A percentile compares a stretch with the other conserved stretches of the same genome.
These are phyloP conservation scores for Aurantiochytrium sp. DNA, from an alignment of 108 stramenopile genomes.

Conservation along the genomic window DNA sequence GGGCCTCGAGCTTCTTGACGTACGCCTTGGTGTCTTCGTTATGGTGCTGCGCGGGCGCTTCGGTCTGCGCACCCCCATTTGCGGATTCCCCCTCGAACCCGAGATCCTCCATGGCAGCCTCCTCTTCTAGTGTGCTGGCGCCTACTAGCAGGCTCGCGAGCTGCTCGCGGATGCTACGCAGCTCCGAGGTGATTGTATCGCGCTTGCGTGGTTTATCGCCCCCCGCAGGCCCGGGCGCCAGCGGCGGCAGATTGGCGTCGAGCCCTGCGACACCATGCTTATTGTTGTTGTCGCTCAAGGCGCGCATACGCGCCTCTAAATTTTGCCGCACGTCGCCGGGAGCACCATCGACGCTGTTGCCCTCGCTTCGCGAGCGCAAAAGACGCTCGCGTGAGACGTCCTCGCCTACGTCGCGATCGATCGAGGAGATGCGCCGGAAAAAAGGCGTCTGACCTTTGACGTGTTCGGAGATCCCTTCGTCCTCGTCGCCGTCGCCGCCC, in stretches of 20 bases:
- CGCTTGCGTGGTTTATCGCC: neutral
- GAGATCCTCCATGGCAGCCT: neutral
- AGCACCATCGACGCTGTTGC: too few species aligned
- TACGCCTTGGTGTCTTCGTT: neutral
- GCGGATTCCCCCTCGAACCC: neutral
- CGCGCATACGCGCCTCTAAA: neutral
- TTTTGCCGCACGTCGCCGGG: neutral
- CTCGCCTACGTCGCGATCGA: neutral
- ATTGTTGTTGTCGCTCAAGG: neutral
- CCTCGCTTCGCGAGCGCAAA: neutral
- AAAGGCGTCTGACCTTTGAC: neutral
- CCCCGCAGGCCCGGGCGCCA: neutral
- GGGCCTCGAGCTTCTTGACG: neutral
- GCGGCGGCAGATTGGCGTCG: too few species aligned
- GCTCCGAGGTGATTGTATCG: neutral
- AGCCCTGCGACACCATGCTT: too few species aligned
- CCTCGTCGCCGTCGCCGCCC: neutral
- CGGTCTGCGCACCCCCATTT: neutral
- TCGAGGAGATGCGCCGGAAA: neutral
- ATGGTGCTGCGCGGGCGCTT: neutral
- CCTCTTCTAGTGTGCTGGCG: neutral
- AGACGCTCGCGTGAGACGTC: neutral
- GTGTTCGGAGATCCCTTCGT: neutral
- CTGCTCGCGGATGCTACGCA: slow-evolving; percentile 5
- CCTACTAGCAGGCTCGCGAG: neutral